These are phyloP conservation scores for Purshia tridentata DNA, from an alignment of 306 rosid species.

Conservation along the genomic window DNA sequence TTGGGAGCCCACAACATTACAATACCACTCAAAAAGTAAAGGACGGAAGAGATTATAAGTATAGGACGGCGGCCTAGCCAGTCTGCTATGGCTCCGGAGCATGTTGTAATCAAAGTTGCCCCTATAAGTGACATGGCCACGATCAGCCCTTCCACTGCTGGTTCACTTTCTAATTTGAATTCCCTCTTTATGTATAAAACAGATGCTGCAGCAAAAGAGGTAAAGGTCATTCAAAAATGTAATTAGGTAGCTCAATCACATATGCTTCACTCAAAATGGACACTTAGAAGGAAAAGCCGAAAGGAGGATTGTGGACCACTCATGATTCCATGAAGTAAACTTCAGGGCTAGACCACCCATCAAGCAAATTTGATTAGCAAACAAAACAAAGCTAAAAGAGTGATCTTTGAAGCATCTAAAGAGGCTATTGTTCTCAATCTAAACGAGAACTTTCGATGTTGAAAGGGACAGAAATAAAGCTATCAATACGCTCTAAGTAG, in stretches of 20 bases:
- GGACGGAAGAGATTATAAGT: conserved; percentile 74
- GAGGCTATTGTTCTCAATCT: background rate
- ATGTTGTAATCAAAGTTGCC: conserved; percentile 83
- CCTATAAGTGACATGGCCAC: conserved; percentile 95
- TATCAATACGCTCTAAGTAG: background rate
- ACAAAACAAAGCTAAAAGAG: conserved; percentile 10
- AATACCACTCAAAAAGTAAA: conserved; percentile 76
- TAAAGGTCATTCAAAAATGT: conserved; percentile 17
- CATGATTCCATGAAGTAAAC: background rate
- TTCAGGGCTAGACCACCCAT: background rate
- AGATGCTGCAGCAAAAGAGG: conserved; percentile 55
- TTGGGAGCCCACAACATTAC: conserved; percentile 96
- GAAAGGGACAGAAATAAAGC: background rate
- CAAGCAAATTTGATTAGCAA: conserved; percentile 4
- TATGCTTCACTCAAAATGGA: background rate
- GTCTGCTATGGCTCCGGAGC: conserved; percentile 81
- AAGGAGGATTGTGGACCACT: background rate
- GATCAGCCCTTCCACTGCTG: conserved; percentile 83
- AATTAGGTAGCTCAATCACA: conserved; percentile 11
- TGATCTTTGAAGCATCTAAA: conserved; percentile 13
- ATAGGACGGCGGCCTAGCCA: conserved; percentile 83
- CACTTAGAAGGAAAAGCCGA: background rate
- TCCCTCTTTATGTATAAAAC: conserved; percentile 87
- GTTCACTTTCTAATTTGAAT: conserved; percentile 64
- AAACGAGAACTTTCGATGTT: background rate